phyloP scores from a whole-genome alignment of 2,329 filamentous ascomycete species.

The Cryphonectria carpinicola region DNA sequence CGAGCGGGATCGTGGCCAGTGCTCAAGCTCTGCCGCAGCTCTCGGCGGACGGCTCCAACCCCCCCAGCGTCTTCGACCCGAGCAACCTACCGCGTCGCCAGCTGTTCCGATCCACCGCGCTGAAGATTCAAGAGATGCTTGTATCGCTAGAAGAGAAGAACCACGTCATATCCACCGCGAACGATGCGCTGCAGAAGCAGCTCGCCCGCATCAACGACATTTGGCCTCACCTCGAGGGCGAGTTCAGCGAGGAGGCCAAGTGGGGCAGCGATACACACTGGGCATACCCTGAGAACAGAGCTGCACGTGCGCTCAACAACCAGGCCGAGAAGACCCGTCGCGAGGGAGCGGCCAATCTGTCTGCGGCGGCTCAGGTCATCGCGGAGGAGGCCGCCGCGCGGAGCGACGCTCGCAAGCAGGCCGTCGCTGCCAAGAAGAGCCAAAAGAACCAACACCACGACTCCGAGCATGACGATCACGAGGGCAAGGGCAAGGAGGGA shows the following conservation, averaged over 20 bases:
- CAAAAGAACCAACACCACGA: constrained; percentile 68
- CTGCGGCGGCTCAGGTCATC: constrained; percentile 74
- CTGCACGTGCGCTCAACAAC: constrained; percentile 60
- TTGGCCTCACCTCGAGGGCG: constrained; percentile 81
- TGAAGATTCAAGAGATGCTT: constrained; percentile 81
- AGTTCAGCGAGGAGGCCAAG: constrained; percentile 94
- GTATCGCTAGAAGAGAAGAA: constrained; percentile 96
- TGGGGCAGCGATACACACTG: constrained; percentile 91
- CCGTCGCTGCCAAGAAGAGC: constrained; percentile 75
- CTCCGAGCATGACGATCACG: constrained; percentile 77
- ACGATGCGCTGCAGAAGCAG: constrained; percentile 85
- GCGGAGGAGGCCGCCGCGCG: constrained; percentile 82
- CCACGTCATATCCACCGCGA: constrained; percentile 90
- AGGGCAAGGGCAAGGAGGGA: constrained; percentile 53
- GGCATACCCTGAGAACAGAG: constrained; percentile 89
- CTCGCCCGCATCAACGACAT: constrained; percentile 83
- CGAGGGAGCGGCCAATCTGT: constrained; percentile 77
- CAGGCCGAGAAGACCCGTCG: constrained; percentile 75
- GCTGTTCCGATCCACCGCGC: constrained; percentile 77
- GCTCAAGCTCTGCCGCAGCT: constrained; percentile 43
- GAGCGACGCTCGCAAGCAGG: constrained; percentile 84
- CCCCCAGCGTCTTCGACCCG: constrained; percentile 53
- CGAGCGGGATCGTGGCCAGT: constrained; percentile 43
- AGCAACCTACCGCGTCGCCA: constrained; percentile 69
- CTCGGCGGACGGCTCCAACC: constrained; percentile 49